phyloP scores from a whole-genome alignment of 495 filamentous ascomycete species.

The Tuber magnatum region DNA sequence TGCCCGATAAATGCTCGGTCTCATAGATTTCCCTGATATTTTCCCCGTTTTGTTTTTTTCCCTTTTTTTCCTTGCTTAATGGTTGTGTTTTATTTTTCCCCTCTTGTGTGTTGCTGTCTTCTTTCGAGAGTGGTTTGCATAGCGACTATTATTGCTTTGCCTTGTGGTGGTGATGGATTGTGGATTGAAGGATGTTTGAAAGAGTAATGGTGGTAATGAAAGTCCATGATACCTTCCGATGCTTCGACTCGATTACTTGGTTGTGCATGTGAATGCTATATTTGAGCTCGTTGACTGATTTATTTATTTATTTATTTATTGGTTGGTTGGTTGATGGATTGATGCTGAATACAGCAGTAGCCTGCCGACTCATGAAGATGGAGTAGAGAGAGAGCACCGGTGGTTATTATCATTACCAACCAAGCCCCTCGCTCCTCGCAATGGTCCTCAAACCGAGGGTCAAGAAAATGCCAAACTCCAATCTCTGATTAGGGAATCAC shows the following conservation, averaged over 20 bases:
- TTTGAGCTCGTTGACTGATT: neutral
- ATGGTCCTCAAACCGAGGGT: neutral
- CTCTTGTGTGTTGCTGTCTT: neutral
- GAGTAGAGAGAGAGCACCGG: neutral
- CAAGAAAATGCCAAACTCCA: neutral
- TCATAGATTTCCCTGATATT: slow-evolving; percentile 42
- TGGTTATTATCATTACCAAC: neutral
- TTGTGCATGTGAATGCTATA: neutral
- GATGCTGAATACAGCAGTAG: neutral
- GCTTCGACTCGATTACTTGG: neutral
- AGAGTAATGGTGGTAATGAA: neutral
- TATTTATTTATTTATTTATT: no score
- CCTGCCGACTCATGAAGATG: neutral
- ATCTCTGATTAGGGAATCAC: neutral
- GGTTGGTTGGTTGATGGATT: neutral
- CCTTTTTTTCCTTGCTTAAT: neutral
- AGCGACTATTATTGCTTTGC: neutral
- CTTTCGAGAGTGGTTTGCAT: neutral
- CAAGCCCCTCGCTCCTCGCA: no score
- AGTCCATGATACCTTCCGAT: neutral
- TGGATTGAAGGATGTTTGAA: neutral
- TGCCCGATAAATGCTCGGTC: slow-evolving; percentile 62
- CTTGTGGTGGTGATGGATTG: neutral
- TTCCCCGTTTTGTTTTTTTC: neutral
- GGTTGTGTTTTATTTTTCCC: neutral